Evolutionary conservation across 2,329 filamentous ascomycete genomes (phyloP).

Genomic region (Penicillium sp.): DNA sequence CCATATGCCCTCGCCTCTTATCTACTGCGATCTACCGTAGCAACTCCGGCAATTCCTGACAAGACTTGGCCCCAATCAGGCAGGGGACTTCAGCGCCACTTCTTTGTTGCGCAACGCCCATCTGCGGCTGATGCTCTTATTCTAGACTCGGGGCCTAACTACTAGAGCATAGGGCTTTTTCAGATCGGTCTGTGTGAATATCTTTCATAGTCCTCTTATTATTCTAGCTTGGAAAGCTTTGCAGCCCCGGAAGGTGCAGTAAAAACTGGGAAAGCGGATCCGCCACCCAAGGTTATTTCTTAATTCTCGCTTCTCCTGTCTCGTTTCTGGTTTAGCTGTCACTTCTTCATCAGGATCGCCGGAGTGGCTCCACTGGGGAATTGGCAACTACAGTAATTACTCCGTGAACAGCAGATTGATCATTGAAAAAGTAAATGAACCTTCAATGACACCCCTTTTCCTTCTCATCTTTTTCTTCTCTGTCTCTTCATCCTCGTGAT

Average conservation of each 20-base stretch:
- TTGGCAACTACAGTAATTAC: slow-evolving; percentile 3
- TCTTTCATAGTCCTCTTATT: background rate
- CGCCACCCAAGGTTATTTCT: background rate
- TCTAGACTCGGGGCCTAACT: background rate
- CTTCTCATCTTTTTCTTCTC: background rate
- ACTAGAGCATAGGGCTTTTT: background rate
- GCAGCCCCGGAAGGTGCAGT: background rate
- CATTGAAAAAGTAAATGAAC: background rate
- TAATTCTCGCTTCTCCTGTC: background rate
- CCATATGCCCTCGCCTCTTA: background rate
- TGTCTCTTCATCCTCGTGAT: background rate
- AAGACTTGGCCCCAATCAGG: background rate
- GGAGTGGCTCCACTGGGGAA: slow-evolving; percentile 11
- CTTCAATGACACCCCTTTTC: background rate
- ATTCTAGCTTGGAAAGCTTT: too few species aligned
- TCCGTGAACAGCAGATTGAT: slow-evolving; percentile 1
- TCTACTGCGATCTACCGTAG: background rate
- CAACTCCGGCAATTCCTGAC: background rate
- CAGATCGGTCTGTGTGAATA: background rate
- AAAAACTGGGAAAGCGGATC: background rate
- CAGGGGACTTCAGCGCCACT: background rate
- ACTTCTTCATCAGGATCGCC: slow-evolving; percentile 11
- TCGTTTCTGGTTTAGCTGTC: slow-evolving; percentile 10
- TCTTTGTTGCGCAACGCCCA: background rate
- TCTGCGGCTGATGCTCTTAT: background rate